Evolutionary conservation across 1,284 basidiomycete genomes (phyloP), one percentile per base, ranked within the genome.

Genomic region (Cryptococcus maquisensis): DNA sequence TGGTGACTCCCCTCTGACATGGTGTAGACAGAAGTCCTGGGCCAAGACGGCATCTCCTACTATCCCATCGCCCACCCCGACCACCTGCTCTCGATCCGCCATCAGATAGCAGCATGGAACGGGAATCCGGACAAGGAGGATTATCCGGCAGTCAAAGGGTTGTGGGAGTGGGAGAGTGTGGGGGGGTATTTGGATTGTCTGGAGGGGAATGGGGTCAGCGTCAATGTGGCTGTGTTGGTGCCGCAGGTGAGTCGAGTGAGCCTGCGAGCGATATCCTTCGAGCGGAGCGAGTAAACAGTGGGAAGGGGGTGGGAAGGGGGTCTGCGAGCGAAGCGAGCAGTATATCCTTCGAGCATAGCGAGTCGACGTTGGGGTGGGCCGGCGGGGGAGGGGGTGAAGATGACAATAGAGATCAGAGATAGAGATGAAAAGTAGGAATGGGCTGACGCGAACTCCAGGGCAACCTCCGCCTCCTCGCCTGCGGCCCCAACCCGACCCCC

Each of bases 61-160:
- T 65, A 66, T 2, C 74, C 74, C 1, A 59, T 72, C 7, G 43
- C 54, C 12, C 61, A 51, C 18, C 5, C 2, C 1, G 28, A 45
- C n/a, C 63, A 71, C 47, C 48, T 69, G 46, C 32, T 21, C 15
- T 55, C 67, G 10, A 69, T 75, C 24, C 64, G 74, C 26, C 56
- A 60, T 15, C 74, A 76, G 55, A 76, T 75, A 18, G 68, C 73
- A 0, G 74, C 69, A 3, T 76, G 74, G 74, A 74, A 75, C 54
- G 74, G 74, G 13, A 75, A 75, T 51, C 74, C 74, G 1, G 52
- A 54, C 3, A 65, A 70, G 20, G 67, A 65, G 18, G 68, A 73
- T 50, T 49, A 60, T 10, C 52, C 57, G 1, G 67, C 51, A 3
- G 52, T 65, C 1, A 32, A 3, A 10, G 71, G 71, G 4, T 58